A percentile compares a stretch with the other conserved stretches of the same genome.
Evolutionary conservation across 345 rosid species (phyloP).

Genomic region (Passiflora organensis): DNA sequence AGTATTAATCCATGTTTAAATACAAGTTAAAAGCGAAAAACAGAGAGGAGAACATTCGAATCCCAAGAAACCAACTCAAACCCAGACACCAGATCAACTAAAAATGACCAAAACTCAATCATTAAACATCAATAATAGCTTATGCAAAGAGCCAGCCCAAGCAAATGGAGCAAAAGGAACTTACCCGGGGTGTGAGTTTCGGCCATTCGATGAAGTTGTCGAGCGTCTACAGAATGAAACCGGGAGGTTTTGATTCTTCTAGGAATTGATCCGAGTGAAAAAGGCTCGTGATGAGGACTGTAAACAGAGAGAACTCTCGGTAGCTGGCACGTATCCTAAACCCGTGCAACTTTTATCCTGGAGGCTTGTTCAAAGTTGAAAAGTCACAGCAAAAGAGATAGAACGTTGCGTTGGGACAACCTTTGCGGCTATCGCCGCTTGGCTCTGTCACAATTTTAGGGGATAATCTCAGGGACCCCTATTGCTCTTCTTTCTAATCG

Average conservation of each 20-base stretch:
- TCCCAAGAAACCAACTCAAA: slow-evolving; percentile 1
- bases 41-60: background rate
- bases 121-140: background rate
- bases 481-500: no score
- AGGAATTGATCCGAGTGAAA: slow-evolving; percentile 7
- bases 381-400: no score
- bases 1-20: background rate
- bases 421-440: no score
- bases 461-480: no score
- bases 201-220: slow-evolving; percentile 33
- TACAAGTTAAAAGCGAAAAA: background rate
- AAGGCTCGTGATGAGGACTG: slow-evolving; percentile 1
- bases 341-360: no score
- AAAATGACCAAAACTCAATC: no score
- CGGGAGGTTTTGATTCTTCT: no score
- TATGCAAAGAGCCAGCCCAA: slow-evolving; percentile 7
- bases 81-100: slow-evolving; percentile 12
- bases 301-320: no score
- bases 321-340: no score
- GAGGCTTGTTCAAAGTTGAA: no score
- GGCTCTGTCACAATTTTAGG: no score
- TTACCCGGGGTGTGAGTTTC: slow-evolving; percentile 36
- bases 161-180: slow-evolving; percentile 2
- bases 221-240: slow-evolving; percentile 8
- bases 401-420: no score